A percentile compares a stretch with the other conserved stretches of the same genome.
Conservation (phyloP, 2,329 filamentous ascomycete genomes). For the Paraconiothyrium brasiliense region DNA sequence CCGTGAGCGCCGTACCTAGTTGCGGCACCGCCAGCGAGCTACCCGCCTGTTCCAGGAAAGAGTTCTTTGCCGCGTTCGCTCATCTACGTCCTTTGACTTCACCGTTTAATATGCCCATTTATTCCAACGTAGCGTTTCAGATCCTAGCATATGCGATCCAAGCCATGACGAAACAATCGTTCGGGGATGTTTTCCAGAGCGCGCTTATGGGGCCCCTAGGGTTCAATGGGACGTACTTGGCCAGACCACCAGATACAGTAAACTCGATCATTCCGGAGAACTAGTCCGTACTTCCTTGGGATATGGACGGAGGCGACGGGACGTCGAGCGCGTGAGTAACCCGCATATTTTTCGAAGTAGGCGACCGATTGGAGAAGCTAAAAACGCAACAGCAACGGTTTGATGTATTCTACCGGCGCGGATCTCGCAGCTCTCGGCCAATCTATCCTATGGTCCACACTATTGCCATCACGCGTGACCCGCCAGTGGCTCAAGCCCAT, state of each 20-base stretch:
- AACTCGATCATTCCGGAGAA: background rate
- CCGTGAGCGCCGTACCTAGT: background rate
- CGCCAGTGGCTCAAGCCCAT: background rate
- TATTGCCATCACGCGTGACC: background rate
- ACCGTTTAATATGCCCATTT: background rate
- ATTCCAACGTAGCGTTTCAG: background rate
- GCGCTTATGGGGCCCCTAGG: background rate
- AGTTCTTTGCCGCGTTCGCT: background rate
- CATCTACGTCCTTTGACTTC: background rate
- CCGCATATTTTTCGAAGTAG: background rate
- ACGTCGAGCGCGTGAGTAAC: background rate
- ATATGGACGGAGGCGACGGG: background rate
- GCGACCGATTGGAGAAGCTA: background rate
- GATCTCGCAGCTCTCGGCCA: background rate
- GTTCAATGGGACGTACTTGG: background rate
- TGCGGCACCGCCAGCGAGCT: background rate
- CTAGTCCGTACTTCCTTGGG: background rate
- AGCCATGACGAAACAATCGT: background rate
- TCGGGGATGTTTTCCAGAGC: background rate
- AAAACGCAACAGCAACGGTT: background rate
- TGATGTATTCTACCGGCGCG: background rate
- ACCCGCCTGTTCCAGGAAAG: background rate
- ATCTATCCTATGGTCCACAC: background rate
- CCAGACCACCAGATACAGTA: background rate
- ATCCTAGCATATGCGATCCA: background rate